Base-by-base conservation (phyloP, 2,329 filamentous ascomycete genomes). In the Exophiala spinifera region DNA sequence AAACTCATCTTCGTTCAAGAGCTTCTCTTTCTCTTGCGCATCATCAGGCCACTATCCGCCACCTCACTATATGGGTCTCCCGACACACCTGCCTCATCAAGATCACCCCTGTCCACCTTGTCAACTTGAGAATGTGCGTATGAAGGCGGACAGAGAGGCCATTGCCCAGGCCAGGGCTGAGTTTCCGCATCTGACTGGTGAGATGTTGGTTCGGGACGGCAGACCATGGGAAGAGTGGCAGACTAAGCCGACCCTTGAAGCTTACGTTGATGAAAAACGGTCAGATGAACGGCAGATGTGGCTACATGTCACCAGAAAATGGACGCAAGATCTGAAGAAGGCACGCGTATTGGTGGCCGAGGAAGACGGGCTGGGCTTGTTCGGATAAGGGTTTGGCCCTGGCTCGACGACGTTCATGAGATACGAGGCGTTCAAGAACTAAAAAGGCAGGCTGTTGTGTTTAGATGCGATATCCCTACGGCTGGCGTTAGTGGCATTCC, bases 321-420 rank as follows among this genome's bases (percentile, higher is more conserved):
- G 62, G 62, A 62, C 57, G 6, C 62, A 64, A 50, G 62, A 64
- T 39, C 34, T 64, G 52, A 62, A 59, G 44, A 64, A 56, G 47
- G 44, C 48, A 17, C 52, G 60, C 37, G 59, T 64, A 10, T 43
- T 64, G 23, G 57, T 64, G 3, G 49, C 59, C 10, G 62, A 63
- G 42, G 62, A 64, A 49, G 61, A 64, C 34, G 62, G 62, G 4
- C 50, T 64, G 37, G 62, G 61, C 3, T 46, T 64, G 19, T 39
- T 61, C 19, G 52, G 57, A 46, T 57, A 46, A 53, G 11, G 13
- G 36, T 15, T 37, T 36, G 6, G 37, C 14, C 10, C 21, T 19
- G 23, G 20, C 28, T 43, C 14, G 21, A 15, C 28, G 19, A 19
- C 31, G 17, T 37, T 46, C 34, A 51, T 49, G 46, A 48, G n/a